Conservation (phyloP, 495 filamentous ascomycete species). For the Daldinia decipiens region DNA sequence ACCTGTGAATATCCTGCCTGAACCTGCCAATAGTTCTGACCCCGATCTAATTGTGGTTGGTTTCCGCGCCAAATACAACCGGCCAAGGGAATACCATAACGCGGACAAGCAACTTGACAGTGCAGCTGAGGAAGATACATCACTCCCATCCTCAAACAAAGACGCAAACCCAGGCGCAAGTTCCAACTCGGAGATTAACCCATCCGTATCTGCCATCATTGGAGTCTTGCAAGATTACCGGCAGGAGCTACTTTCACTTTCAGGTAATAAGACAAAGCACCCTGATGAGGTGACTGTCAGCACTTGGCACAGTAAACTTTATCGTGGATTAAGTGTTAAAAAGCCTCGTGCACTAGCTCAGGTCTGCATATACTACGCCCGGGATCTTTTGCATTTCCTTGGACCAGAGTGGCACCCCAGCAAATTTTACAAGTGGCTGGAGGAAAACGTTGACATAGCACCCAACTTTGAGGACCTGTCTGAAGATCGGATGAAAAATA, state of each 20-base stretch:
- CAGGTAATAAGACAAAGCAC: constrained; percentile 40
- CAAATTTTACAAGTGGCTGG: constrained; percentile 45
- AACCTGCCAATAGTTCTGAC: constrained; percentile 10
- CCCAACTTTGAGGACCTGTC: constrained; percentile 37
- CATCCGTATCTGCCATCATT: constrained; percentile 17
- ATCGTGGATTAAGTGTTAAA: constrained; percentile 49
- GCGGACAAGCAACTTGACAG: background rate
- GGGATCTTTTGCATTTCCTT: constrained; percentile 45
- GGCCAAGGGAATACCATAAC: constrained; percentile 1
- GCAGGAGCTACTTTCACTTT: constrained; percentile 20
- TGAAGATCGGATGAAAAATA: constrained; percentile 42
- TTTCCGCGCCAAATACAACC: constrained; percentile 6
- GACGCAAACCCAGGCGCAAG: too few species aligned
- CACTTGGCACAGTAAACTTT: constrained; percentile 43
- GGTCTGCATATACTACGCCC: constrained; percentile 50
- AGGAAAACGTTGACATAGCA: constrained; percentile 29
- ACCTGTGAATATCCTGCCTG: constrained; percentile 1
- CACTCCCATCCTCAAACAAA: too few species aligned
- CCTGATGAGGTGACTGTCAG: constrained; percentile 35
- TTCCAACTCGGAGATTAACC: too few species aligned
- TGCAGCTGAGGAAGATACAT: too few species aligned
- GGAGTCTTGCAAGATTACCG: constrained; percentile 38
- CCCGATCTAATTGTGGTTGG: constrained; percentile 25
- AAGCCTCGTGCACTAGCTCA: constrained; percentile 38
- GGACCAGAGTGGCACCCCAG: constrained; percentile 47